A percentile compares a stretch with the other conserved stretches of the same genome.
Evolutionary conservation across 768 basidiomycete genomes (phyloP).

Genomic region (Leccinellum rugosiceps): DNA sequence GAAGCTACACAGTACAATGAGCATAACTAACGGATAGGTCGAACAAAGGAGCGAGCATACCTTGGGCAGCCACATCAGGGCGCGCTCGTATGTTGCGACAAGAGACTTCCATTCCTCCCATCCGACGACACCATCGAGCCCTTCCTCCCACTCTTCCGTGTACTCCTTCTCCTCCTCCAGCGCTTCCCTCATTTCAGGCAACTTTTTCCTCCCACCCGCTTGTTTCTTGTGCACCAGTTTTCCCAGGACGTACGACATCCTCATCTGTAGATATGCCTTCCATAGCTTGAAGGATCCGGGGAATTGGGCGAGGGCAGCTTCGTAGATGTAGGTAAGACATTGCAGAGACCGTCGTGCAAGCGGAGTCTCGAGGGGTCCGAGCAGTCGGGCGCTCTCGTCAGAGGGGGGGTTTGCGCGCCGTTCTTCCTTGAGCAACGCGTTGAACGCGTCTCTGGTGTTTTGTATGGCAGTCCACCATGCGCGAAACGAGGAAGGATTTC

Average conservation of each 20-base stretch:
- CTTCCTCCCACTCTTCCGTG: conserved; percentile 80
- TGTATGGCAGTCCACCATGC: conserved; percentile 91
- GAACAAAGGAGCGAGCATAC: conserved; percentile 40
- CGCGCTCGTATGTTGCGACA: conserved; percentile 86
- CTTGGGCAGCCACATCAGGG: conserved; percentile 91
- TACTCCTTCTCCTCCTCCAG: conserved; percentile 82
- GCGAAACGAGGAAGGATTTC: conserved; percentile 87
- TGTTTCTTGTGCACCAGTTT: conserved; percentile 67
- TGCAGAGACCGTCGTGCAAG: conserved; percentile 75
- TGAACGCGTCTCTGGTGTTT: conserved; percentile 64
- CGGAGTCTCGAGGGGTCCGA: conserved; percentile 78
- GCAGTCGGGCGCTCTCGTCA: conserved; percentile 51
- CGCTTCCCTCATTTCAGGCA: conserved; percentile 87
- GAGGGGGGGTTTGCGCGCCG: conserved; percentile 41
- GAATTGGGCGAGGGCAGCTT: conserved; percentile 84
- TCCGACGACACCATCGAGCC: conserved; percentile 85
- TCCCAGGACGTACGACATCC: conserved; percentile 86
- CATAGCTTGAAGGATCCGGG: conserved; percentile 92
- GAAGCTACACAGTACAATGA: conserved; percentile 54
- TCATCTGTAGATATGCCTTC: conserved; percentile 85
- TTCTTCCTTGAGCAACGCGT: conserved; percentile 55
- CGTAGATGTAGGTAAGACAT: conserved; percentile 88
- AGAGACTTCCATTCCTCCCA: conserved; percentile 95
- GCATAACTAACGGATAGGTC: neutral
- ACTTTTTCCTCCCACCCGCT: conserved; percentile 86